These are phyloP conservation scores for Plantago ovata DNA, from an alignment of 257 asterid species.

Conservation along the genomic window DNA sequence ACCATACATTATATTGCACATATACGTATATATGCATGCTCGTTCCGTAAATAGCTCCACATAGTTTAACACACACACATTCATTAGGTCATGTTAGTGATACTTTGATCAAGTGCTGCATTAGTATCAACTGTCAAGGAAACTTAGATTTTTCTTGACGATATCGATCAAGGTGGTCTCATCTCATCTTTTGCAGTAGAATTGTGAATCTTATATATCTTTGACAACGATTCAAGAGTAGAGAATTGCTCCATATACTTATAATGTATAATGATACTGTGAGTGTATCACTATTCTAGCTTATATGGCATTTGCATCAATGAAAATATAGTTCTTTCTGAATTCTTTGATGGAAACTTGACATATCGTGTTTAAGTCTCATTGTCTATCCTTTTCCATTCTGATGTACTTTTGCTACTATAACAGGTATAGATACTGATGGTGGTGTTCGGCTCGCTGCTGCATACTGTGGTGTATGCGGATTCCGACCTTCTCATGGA, in stretches of 20 bases:
- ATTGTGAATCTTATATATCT: too few species aligned
- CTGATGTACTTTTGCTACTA: conserved; percentile 17
- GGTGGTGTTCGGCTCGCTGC: conserved; percentile 98
- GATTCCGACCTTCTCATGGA: conserved; percentile 91
- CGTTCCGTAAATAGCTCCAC: neutral
- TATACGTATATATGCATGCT: conserved; percentile 1
- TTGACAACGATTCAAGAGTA: too few species aligned
- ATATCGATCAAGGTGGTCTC: too few species aligned
- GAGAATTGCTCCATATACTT: too few species aligned
- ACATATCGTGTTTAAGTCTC: conserved; percentile 2
- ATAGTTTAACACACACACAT: neutral
- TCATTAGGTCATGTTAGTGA: too few species aligned
- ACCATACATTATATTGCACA: neutral
- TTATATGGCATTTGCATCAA: too few species aligned
- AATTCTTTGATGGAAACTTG: neutral
- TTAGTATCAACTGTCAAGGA: too few species aligned
- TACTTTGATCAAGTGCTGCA: too few species aligned
- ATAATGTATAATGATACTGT: too few species aligned
- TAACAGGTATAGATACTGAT: conserved; percentile 85
- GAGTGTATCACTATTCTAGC: too few species aligned
- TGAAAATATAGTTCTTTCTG: neutral
- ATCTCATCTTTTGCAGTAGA: too few species aligned
- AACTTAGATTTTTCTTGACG: too few species aligned
- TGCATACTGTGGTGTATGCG: conserved; percentile 83
- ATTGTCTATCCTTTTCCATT: neutral